Base-by-base conservation (phyloP, 2,329 filamentous ascomycete genomes). In the Phyllosticta capitalensis region DNA sequence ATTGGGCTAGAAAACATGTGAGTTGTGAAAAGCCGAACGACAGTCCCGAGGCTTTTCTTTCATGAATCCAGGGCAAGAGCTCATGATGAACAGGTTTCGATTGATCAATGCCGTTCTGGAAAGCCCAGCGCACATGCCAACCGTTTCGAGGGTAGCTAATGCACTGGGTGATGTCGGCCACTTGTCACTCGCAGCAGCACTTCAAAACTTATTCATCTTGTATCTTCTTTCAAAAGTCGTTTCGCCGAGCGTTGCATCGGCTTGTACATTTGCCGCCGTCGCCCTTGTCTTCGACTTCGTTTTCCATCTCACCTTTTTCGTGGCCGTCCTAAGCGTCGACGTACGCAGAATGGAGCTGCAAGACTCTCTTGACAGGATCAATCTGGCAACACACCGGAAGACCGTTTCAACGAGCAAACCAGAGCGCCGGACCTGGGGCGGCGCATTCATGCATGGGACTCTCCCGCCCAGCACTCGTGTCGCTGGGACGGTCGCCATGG, bases 281-380 rank as follows among this genome's bases (percentile, higher is more conserved):
- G 89, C 88, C 0, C 82, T 90, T 14, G 73, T 88, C 0, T 87
- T 92, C 66, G 89, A 92, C 71, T 87, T 88, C 63, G 84, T 91
- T 66, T 91, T 88, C 67, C 78, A 91, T 21, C 81, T 89, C 7
- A 92, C 88, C 0, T 92, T 91, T 73, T 92, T 92, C 67, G 78
- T 91, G 3, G 84, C 88, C 1, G 87, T 92, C 12, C 76, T 92
- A 22, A 91, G 87, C 66, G 85, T 92, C 51, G 89, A 92, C 69
- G 87, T 92, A 9, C 82, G 85, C 21, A 81, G 89, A 64, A 83
- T 87, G 60, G 89, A 92, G 73, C 79, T 92, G 0, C 84, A 85
- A 64, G 88, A 92, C 68, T 85, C 86, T 2, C 74, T 92, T 9
- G 83, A 76, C 45, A 69, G 75, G 33, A 67, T 72, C 50, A 75